Base-by-base conservation (phyloP, 2,329 filamentous ascomycete genomes). In the Colletotrichum tropicale region DNA sequence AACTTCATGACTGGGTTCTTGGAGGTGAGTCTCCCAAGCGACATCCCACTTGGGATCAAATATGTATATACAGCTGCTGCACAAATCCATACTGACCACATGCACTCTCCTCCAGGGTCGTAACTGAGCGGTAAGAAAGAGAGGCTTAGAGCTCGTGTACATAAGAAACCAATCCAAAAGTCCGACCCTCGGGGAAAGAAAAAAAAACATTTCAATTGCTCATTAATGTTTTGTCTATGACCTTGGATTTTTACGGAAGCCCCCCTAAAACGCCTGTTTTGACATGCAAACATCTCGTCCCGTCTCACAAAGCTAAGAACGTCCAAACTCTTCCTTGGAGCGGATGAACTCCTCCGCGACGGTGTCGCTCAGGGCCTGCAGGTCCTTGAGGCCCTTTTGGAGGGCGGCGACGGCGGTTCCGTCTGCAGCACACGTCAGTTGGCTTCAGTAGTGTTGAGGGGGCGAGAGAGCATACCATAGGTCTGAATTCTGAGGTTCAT, bases 401-500 rank as follows among this genome's bases (percentile, higher is more conserved):
- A 99, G 88, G 3, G 96, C 97, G 79, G 96, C 93, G 43, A 95
- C 93, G 4, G 96, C 96, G 24, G 91, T 95, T 58, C 92, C 92
- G 80, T 95, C 95, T 98, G 78, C 64, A 62, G 10, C 6, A 18
- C 5, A 5, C 56, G 76, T 83, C 65, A 81, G 28, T 38, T 10
- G 61, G 10, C 28, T 28, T 43, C 12, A 6, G 21, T 62, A 36
- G 68, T 15, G 36, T 30, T 10, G 30, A 24, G 15, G 38, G 30
- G 8, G 32, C 7, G 15, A 32, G 67, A 16, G 66, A 18, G 69
- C 32, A 28, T 88, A 98, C 96, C 95, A 81, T 97, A 98, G 79
- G 96, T 99, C 86, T 99, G 97, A 77, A 99, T 98, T 81, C 97
- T 92, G 77, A 99, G 88, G 82, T 98, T 98, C 96, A 99, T 98